A percentile compares a stretch with the other conserved stretches of the same genome.
These are phyloP conservation scores for Globisporangium irregulare DNA, from an alignment of 352 stramenopile genomes.

Conservation along the genomic window DNA sequence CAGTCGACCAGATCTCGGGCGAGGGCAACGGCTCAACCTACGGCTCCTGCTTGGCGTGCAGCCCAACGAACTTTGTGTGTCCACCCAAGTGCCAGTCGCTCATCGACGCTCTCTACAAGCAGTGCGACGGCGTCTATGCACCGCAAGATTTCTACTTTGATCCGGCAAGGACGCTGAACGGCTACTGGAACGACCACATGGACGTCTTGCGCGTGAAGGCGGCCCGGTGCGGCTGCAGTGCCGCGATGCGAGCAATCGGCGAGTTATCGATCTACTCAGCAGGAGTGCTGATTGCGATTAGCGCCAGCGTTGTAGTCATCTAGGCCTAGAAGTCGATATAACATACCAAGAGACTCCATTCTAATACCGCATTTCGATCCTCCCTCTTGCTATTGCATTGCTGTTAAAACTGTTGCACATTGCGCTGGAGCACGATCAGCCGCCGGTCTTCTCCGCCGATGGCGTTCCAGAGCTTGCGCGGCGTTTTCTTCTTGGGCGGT, in stretches of 20 bases:
- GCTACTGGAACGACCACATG: conserved; percentile 68
- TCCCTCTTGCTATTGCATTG: not conserved
- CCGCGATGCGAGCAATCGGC: not conserved
- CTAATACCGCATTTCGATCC: not conserved
- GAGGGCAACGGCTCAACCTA: conserved; percentile 64
- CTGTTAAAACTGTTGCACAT: conserved; percentile 21
- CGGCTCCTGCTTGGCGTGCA: conserved; percentile 60
- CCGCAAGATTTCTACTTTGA: conserved; percentile 66
- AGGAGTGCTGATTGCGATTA: not conserved
- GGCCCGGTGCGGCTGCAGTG: conserved; percentile 56
- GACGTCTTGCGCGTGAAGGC: conserved; percentile 46
- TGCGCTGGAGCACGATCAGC: conserved; percentile 66
- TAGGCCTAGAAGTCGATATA: not conserved
- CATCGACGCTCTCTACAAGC: conserved; percentile 62
- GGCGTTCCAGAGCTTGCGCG: conserved; percentile 73
- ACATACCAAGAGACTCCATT: too few relatives aligned
- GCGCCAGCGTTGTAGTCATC: not conserved
- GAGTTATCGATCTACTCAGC: conserved; percentile 2
- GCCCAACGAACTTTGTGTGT: conserved; percentile 48
- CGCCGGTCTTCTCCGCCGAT: conserved; percentile 72
- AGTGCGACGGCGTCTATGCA: conserved; percentile 61
- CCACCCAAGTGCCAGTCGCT: conserved; percentile 69
- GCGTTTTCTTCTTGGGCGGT: conserved; percentile 54
- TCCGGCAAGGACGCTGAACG: conserved; percentile 42
- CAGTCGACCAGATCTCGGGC: conserved; percentile 39